Evolutionary conservation across 176 grass and related monocot genomes (phyloP).

Genomic region (Oryza meridionalis): DNA sequence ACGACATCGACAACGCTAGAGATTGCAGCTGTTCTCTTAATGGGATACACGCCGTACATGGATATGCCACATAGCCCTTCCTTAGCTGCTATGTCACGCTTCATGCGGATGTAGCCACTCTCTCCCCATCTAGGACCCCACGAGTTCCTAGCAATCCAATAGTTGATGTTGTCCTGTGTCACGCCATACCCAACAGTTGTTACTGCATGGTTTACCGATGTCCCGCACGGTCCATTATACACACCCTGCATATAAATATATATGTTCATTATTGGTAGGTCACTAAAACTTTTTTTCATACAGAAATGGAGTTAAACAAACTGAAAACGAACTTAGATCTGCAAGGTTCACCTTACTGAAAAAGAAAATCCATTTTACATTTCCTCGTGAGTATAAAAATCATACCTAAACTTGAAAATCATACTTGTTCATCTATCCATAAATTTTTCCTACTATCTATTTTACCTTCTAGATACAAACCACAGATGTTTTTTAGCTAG

Average conservation of each 20-base stretch:
- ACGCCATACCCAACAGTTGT: neutral
- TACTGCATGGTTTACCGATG: neutral
- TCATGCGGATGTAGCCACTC: neutral
- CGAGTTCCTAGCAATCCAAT: neutral
- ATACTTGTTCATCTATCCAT: too few relatives aligned
- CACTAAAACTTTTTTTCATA: too few relatives aligned
- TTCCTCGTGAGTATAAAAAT: too few relatives aligned
- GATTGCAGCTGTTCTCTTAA: neutral
- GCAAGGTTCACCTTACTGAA: too few relatives aligned
- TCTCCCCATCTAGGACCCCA: neutral
- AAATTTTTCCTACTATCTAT: too few relatives aligned
- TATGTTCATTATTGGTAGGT: too few relatives aligned
- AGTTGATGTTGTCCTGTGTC: neutral
- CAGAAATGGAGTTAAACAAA: too few relatives aligned
- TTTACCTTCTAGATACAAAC: too few relatives aligned
- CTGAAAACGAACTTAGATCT: too few relatives aligned
- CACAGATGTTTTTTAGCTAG: too few relatives aligned
- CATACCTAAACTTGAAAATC: too few relatives aligned
- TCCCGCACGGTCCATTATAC: neutral
- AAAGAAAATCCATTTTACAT: too few relatives aligned
- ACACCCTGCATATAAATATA: neutral
- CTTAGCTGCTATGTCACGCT: neutral
- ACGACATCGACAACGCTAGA: neutral
- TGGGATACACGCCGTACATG: neutral
- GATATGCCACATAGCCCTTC: neutral